These are phyloP conservation scores for Caryocar brasiliense DNA, from an alignment of 441 rosid species.

Conservation along the genomic window DNA sequence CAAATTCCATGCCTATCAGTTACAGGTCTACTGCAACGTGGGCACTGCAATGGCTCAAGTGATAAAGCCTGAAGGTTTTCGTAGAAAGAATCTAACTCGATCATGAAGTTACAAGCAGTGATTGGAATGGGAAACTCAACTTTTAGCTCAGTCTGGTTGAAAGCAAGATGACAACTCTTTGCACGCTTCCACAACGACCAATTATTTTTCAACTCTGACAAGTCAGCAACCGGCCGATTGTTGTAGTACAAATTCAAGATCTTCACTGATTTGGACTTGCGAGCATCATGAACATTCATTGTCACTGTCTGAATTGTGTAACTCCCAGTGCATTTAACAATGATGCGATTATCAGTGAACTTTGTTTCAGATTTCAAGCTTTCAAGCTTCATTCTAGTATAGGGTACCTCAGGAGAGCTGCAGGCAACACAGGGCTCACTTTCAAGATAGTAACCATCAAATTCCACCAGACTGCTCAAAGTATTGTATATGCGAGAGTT, in stretches of 20 bases:
- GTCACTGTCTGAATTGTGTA: constrained; percentile 95
- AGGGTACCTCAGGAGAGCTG: constrained; percentile 99
- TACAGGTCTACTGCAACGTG: constrained; percentile 98
- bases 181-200: constrained; percentile 99
- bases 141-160: constrained; percentile 97
- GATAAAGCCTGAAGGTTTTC: constrained; percentile 99
- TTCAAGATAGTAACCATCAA: constrained; percentile 99
- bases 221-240: constrained; percentile 95
- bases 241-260: constrained; percentile 94
- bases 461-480: constrained; percentile 91
- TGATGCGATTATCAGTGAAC: constrained; percentile 98
- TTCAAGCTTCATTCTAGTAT: constrained; percentile 97
- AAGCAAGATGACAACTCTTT: constrained; percentile 96
- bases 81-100: constrained; percentile 99
- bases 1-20: constrained; percentile 99
- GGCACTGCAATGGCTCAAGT: constrained; percentile 98
- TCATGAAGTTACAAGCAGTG: constrained; percentile 99
- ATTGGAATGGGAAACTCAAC: constrained; percentile 99
- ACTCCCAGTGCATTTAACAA: constrained; percentile 99
- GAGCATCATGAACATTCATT: constrained; percentile 99
- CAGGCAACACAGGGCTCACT: constrained; percentile 99
- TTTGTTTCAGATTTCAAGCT: constrained; percentile 98
- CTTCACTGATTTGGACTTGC: constrained; percentile 97
- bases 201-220: constrained; percentile 97
- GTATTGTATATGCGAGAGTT: constrained; percentile 97